phyloP scores from a whole-genome alignment of 176 grass and related monocot species.

The Rhynchospora breviuscula region DNA sequence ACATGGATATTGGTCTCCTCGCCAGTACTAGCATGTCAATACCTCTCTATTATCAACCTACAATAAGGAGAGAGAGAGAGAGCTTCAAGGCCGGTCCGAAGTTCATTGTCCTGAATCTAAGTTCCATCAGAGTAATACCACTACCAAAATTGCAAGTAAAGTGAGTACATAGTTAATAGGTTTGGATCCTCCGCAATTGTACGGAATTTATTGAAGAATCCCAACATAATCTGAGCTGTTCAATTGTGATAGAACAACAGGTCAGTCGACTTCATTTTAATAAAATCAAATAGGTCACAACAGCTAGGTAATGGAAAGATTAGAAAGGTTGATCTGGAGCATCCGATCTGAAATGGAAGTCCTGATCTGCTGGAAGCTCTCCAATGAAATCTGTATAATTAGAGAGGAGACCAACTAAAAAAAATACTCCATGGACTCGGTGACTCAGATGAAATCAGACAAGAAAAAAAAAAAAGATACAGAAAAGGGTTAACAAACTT shows the following conservation, averaged over 20 bases:
- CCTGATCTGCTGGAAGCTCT: neutral
- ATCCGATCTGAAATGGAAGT: neutral
- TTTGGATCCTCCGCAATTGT: neutral
- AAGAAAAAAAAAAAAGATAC: neutral
- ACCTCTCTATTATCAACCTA: constrained; percentile 66
- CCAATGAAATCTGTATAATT: neutral
- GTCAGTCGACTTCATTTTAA: neutral
- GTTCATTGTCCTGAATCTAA: neutral
- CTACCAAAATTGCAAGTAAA: neutral
- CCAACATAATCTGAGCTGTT: neutral
- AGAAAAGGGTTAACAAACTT: neutral
- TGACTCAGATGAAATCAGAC: neutral
- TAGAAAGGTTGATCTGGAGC: neutral
- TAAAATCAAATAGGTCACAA: neutral
- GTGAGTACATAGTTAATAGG: neutral
- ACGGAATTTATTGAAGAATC: neutral
- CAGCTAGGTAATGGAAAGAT: neutral
- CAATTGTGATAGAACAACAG: neutral
- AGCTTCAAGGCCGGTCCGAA: neutral
- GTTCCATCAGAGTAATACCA: neutral
- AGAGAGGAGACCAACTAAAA: neutral
- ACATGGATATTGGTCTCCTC: constrained; percentile 38
- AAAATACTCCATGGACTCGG: no score
- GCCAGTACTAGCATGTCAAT: constrained; percentile 74
- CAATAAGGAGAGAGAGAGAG: constrained; percentile 7